Conservation (phyloP, 83 land plant genomes). For the Thuja plicata region DNA sequence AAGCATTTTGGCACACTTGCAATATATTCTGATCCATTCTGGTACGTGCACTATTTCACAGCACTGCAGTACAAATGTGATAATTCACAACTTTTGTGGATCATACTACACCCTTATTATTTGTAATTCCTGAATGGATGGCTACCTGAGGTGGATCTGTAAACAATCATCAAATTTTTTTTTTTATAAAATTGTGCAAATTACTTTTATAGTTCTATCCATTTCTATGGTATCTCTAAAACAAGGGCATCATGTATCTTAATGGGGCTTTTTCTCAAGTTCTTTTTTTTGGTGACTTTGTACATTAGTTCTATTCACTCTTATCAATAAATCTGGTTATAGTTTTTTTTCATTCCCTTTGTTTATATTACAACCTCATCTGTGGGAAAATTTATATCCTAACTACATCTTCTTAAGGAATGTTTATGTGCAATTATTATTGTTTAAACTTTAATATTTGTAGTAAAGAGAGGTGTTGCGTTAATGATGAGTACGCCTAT, state of each 20-base stretch:
- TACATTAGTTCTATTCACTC: neutral
- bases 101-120: neutral
- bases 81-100: neutral
- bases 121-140: neutral
- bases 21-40: neutral
- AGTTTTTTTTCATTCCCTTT: neutral
- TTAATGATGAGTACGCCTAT: neutral
- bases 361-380: neutral
- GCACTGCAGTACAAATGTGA: neutral
- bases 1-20: neutral
- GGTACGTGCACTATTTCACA: neutral
- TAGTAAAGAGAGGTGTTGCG: neutral
- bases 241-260: neutral
- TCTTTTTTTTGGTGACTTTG: neutral
- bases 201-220: neutral
- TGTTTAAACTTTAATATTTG: too few species aligned
- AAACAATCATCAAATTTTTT: neutral
- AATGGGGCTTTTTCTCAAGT: neutral
- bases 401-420: neutral
- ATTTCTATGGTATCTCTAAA: neutral
- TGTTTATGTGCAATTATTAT: too few species aligned
- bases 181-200: neutral
- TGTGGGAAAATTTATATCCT: neutral
- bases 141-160: neutral
- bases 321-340: neutral